Percentiles rank a stretch among this genome's conserved stretches.
Conservation (phyloP, 495 filamentous ascomycete genomes). For the Aspergillus heteromorphus region DNA sequence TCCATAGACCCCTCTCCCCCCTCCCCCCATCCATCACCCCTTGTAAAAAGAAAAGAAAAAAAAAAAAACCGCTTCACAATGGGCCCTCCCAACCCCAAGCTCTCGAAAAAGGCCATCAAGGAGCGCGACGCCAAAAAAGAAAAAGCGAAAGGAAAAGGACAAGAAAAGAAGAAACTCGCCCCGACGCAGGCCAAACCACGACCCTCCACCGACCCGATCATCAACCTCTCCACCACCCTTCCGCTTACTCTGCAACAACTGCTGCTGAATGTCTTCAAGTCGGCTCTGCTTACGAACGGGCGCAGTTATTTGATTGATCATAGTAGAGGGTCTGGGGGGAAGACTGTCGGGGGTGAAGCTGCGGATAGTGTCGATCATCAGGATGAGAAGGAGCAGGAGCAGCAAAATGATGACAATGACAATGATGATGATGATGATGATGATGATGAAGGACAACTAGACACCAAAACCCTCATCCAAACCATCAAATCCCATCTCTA, state of each 20-base stretch:
- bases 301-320: neutral
- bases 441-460: constrained; percentile 19
- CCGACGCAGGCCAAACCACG: constrained; percentile 9
- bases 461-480: constrained; percentile 58
- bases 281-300: constrained; percentile 44
- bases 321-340: too few species aligned
- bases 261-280: constrained; percentile 71
- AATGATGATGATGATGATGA: neutral
- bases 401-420: neutral
- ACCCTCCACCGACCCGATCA: neutral
- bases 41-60: neutral
- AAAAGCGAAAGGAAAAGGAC: constrained; percentile 11
- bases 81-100: neutral
- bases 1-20: neutral
- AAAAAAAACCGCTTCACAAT: too few species aligned
- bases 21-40: neutral
- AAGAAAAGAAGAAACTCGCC: constrained; percentile 9
- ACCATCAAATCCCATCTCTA: constrained; percentile 78
- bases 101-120: constrained; percentile 1
- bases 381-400: neutral
- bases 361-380: too few species aligned
- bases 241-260: constrained; percentile 60
- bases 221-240: constrained; percentile 29
- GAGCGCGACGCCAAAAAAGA: constrained; percentile 9
- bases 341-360: too few species aligned